A percentile compares a stretch with the other conserved stretches of the same genome.
These are phyloP conservation scores for Amaranthus cruentus DNA, from an alignment of 148 eudicot species.

Conservation along the genomic window DNA sequence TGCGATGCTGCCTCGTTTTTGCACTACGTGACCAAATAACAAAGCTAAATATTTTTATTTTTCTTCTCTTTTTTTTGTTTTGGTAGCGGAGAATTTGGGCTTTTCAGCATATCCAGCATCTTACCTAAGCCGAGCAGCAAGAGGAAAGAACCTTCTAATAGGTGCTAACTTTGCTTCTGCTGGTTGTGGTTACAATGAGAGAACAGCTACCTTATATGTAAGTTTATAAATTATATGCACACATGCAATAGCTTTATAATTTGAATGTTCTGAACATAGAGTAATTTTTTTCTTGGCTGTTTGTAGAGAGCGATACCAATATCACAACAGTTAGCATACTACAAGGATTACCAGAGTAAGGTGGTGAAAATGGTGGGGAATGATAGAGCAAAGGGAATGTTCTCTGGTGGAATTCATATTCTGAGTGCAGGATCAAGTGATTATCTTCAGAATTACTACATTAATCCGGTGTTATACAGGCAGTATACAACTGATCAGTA, in stretches of 20 bases:
- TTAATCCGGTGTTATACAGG: conserved; percentile 51
- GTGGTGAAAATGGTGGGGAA: conserved; percentile 62
- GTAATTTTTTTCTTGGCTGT: conserved; percentile 2
- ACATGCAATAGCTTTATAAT: not conserved
- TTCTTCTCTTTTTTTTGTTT: conserved; percentile 3
- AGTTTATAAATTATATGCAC: not conserved
- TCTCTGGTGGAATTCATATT: conserved; percentile 76
- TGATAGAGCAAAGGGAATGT: conserved; percentile 48
- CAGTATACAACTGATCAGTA: conserved; percentile 59
- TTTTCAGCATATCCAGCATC: conserved; percentile 71
- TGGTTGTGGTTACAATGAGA: conserved; percentile 73
- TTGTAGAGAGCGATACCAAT: conserved; percentile 61
- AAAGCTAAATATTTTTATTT: not conserved
- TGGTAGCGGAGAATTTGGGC: conserved; percentile 77
- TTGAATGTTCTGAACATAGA: not conserved
- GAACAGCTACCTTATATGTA: conserved; percentile 72
- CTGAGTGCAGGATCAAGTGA: conserved; percentile 90
- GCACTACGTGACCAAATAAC: too few relatives aligned
- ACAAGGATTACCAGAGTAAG: conserved; percentile 69
- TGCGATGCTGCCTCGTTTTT: too few relatives aligned
- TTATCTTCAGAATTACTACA: conserved; percentile 77
- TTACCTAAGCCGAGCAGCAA: conserved; percentile 65
- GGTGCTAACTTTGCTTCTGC: conserved; percentile 91
- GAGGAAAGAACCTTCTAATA: conserved; percentile 41
- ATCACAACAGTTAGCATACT: conserved; percentile 59